These are phyloP conservation scores for Hansenula sp. DNA, from an alignment of 1,139 yeast genomes.

Conservation along the genomic window DNA sequence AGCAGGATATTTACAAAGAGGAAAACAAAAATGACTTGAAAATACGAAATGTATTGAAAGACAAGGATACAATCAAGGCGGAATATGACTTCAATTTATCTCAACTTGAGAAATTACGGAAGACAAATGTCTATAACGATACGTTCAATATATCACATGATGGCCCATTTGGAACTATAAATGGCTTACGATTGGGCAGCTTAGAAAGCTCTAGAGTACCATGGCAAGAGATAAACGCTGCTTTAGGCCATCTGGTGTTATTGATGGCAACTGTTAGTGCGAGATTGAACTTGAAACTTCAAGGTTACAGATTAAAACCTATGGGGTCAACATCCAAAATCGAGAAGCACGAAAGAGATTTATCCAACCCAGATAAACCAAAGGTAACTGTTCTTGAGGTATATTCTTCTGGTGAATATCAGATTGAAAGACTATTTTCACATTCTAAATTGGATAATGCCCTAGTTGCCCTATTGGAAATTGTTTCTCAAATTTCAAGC, in stretches of 20 bases:
- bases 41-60: slow-evolving; percentile 42
- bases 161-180: slow-evolving; percentile 83
- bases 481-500: slow-evolving; percentile 53
- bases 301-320: slow-evolving; percentile 67
- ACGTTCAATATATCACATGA: slow-evolving; percentile 80
- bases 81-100: slow-evolving; percentile 58
- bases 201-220: slow-evolving; percentile 56
- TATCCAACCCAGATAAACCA: slow-evolving; percentile 26
- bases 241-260: slow-evolving; percentile 79
- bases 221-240: slow-evolving; percentile 93
- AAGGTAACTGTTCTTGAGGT: slow-evolving; percentile 15
- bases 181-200: slow-evolving; percentile 76
- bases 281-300: slow-evolving; percentile 51
- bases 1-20: slow-evolving; percentile 39
- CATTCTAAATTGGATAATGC: slow-evolving; percentile 72
- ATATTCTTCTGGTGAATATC: slow-evolving; percentile 23
- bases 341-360: slow-evolving; percentile 46
- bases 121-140: slow-evolving; percentile 75
- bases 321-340: slow-evolving; percentile 83
- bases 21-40: slow-evolving; percentile 54
- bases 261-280: slow-evolving; percentile 62
- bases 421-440: slow-evolving; percentile 52
- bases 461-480: slow-evolving; percentile 69
- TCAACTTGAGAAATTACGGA: slow-evolving; percentile 66
- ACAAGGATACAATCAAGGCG: slow-evolving; percentile 57